Evolutionary conservation across 805 yeast species (phyloP), one percentile per base, ranked within the genome.

Genomic region (Zygotorulaspora chibaensis): DNA sequence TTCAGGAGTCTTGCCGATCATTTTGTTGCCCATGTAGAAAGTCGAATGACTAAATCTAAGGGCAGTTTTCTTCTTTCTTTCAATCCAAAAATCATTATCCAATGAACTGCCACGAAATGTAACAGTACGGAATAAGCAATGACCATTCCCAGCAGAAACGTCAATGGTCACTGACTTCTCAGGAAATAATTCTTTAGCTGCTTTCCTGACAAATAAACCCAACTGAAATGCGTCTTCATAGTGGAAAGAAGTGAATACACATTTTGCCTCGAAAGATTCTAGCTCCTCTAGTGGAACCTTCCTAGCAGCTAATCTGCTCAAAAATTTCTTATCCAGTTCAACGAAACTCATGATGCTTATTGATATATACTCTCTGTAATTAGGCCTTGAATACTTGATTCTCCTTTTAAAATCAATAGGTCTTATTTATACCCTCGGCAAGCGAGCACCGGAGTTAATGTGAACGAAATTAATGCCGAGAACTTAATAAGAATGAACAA

Each of bases 31-130:
- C 56, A 76, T 66, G 46, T 58, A 68, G 57, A 70, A 75, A 45
- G 78, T 73, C 2, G 82, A 74, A 40, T 59, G 67, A 17, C 72
- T 73, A 50, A 72, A 75, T 55, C 81, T 69, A 40, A 70, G 54
- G 1, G 71, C 80, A 4, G 79, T 68, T 43, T 65, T 73, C 55
- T 65, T 66, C 61, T 79, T 79, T 54, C 81, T 67, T 23, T 58
- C 57, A 26, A 79, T 71, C 82, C 83, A 79, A 27, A 58, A 53
- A 47, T 78, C 83, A 48, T 79, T 79, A 51, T 77, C 83, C n/a
- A 65, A 60, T 9, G 66, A 53, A 10, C 74, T 61, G 1, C 73
- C 75, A 9, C 61, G 52, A 11, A 57, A 62, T 13, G 71, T 63
- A 6, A 63, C 54, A 9, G 58, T 40, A 48, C 76, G 77, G 67